These are phyloP conservation scores for Candida saitoana DNA, from an alignment of 805 yeast genomes.

Conservation along the genomic window DNA sequence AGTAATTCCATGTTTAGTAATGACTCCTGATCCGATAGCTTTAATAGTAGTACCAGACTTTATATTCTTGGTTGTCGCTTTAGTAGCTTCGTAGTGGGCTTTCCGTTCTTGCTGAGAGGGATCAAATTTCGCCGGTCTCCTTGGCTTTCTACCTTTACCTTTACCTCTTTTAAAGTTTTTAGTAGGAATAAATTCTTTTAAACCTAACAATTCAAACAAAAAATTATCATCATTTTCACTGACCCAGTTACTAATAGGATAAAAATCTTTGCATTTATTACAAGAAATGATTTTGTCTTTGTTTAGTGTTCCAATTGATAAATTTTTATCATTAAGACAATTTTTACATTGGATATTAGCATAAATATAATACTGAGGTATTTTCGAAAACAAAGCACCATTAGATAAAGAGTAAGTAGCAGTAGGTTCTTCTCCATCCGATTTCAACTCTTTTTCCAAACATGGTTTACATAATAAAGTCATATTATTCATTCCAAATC, in stretches of 20 bases:
- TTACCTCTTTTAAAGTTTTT: slow-evolving; percentile 14
- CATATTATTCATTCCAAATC: slow-evolving; percentile 57
- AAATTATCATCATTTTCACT: slow-evolving; percentile 48
- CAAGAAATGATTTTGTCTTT: slow-evolving; percentile 34
- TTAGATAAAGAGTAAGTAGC: slow-evolving; percentile 50
- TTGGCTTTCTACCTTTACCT: slow-evolving; percentile 16
- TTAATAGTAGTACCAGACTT: slow-evolving; percentile 37
- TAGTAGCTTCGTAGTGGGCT: slow-evolving; percentile 33
- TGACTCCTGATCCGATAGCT: slow-evolving; percentile 32
- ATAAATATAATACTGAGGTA: slow-evolving; percentile 45
- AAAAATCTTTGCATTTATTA: slow-evolving; percentile 35
- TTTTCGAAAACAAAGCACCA: slow-evolving; percentile 50
- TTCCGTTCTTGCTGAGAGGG: slow-evolving; percentile 33
- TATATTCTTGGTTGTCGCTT: slow-evolving; percentile 26
- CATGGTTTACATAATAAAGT: slow-evolving; percentile 46
- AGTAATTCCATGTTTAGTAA: slow-evolving; percentile 3
- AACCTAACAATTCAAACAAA: slow-evolving; percentile 44
- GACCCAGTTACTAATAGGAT: slow-evolving; percentile 20
- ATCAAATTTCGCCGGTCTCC: slow-evolving; percentile 19
- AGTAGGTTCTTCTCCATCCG: slow-evolving; percentile 36
- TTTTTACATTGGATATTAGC: slow-evolving; percentile 47
- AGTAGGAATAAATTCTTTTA: slow-evolving; percentile 36
- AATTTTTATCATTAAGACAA: slow-evolving; percentile 41
- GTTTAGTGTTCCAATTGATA: slow-evolving; percentile 29
- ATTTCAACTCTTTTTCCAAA: slow-evolving; percentile 27